A percentile compares a stretch with the other conserved stretches of the same genome.
phyloP scores from a whole-genome alignment of 2,329 filamentous ascomycete genomes.

The Trichoderma semiorbis region DNA sequence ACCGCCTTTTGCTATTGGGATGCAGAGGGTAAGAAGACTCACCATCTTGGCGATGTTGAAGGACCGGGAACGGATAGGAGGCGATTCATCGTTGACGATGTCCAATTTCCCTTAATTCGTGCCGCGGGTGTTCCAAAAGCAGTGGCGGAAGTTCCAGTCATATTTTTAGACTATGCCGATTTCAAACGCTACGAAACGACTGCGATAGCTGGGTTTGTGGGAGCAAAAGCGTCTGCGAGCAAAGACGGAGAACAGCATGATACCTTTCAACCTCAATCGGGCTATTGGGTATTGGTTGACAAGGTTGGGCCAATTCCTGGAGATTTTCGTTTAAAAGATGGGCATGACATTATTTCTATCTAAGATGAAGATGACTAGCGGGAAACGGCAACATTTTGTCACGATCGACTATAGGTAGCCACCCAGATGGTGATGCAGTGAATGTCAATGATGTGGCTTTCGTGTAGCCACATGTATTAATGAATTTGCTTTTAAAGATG shows the following conservation, averaged over 20 bases:
- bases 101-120: background rate
- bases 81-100: background rate
- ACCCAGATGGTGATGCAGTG: background rate
- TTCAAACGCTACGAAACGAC: background rate
- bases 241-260: background rate
- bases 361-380: background rate
- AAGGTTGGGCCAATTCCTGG: background rate
- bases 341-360: background rate
- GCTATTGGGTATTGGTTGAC: background rate
- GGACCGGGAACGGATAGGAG: background rate
- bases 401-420: background rate
- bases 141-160: background rate
- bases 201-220: background rate
- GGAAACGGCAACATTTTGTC: background rate
- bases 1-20: conserved; percentile 21
- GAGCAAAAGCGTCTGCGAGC: background rate
- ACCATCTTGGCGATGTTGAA: background rate
- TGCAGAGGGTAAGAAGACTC: background rate
- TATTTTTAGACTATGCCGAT: background rate
- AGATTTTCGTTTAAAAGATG: background rate
- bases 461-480: background rate
- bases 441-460: background rate
- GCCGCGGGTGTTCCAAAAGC: background rate
- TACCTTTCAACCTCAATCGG: conserved; percentile 1
- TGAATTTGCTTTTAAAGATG: background rate